Base-by-base conservation (phyloP, 192 early-diverging fungal genomes). In the Coemansia sp. region DNA sequence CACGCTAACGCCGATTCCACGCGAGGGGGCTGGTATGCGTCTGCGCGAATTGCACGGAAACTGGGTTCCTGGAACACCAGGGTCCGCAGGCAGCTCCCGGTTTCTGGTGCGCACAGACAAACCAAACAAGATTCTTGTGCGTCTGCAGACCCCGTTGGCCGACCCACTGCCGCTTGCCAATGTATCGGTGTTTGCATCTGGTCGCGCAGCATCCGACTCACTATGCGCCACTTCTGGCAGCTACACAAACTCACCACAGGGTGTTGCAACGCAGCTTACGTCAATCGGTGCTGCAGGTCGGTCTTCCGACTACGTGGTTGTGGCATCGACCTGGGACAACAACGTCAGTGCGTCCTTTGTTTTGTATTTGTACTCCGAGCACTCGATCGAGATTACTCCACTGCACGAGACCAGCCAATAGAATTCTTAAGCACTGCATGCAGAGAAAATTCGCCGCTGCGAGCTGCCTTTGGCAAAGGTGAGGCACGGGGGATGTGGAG, bases 11-110 rank as follows among this genome's bases (percentile, higher is more conserved):
- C 59, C 83, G 7, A 86, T 92, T 57, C 84, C 91, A 11, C 61
- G 79, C 40, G 91, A 92, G 67, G 91, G 91, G 49, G 89, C 88
- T 65, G 86, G 87, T 3, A 87, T 90, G 84, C 67, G 73, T 8
- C 41, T 66, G 63, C 73, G 73, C 33, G 73, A 76, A 50, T 48
- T 76, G 53, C 67, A 76, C 41, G 73, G 67, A 1, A 27, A 44
- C 59, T 89, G 86, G 85, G 69, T 59, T 59, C 63, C 66, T 0
- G 85, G 85, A 2, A 71, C 82, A 24, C 71, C 76, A 33, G 71
- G 80, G 40, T 88, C 80, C 42, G 60, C 65, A 15, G 71, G 73
- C 59, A 89, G 87, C 55, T 89, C 90, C n/a, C 81, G 83, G 21
- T 92, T 87, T 59, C 68, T 82, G 9, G 73, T 92, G 24, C 76